Evolutionary conservation across 768 basidiomycete species (phyloP).

Genomic region (Pluteus cervinus): DNA sequence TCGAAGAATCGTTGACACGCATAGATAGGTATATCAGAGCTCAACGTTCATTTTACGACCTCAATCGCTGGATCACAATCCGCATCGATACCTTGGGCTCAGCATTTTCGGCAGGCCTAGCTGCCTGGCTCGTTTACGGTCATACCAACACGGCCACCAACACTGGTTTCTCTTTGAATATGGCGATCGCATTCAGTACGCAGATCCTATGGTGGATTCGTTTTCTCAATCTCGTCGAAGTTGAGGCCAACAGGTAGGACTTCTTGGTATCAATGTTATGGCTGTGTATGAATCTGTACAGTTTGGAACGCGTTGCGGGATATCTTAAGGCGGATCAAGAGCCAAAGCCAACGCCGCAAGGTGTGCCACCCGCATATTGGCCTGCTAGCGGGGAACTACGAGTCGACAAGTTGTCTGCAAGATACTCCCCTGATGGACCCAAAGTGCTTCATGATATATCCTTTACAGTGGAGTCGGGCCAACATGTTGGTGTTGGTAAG

Average conservation of each 20-base stretch:
- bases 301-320: slow-evolving; percentile 65
- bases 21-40: slow-evolving; percentile 49
- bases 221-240: slow-evolving; percentile 37
- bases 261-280: background rate
- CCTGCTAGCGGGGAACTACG: slow-evolving; percentile 51
- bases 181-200: slow-evolving; percentile 54
- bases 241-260: slow-evolving; percentile 28
- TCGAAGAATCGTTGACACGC: slow-evolving; percentile 34
- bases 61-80: slow-evolving; percentile 39
- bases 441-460: slow-evolving; percentile 50
- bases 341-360: slow-evolving; percentile 28
- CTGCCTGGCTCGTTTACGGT: slow-evolving; percentile 48
- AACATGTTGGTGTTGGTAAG: slow-evolving; percentile 48
- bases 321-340: slow-evolving; percentile 61
- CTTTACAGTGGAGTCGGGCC: slow-evolving; percentile 47
- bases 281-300: slow-evolving; percentile 10
- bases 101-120: slow-evolving; percentile 47
- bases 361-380: slow-evolving; percentile 61
- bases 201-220: slow-evolving; percentile 47
- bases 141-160: slow-evolving; percentile 33
- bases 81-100: slow-evolving; percentile 55
- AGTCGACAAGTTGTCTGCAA: slow-evolving; percentile 48
- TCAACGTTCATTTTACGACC: slow-evolving; percentile 40
- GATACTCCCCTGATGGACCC: slow-evolving; percentile 48
- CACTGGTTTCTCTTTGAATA: slow-evolving; percentile 48